phyloP scores from a whole-genome alignment of 345 rosid genomes.

The Citrus hindsii region DNA sequence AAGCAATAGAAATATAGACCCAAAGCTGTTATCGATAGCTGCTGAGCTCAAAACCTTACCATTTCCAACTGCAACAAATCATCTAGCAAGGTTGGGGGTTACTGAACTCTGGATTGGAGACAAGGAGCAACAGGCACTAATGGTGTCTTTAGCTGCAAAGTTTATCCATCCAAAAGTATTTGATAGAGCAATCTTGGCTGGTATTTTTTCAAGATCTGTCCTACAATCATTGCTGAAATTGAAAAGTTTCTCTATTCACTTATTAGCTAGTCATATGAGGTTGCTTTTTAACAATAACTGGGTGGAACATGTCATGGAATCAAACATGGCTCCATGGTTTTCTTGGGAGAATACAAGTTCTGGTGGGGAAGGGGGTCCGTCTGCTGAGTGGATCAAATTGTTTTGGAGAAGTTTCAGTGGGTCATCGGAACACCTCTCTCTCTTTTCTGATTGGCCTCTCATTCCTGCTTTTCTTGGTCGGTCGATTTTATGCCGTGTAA shows the following conservation, averaged over 20 bases:
- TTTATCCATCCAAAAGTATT: conserved; percentile 75
- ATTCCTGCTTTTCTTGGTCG: conserved; percentile 96
- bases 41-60: conserved; percentile 78
- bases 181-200: conserved; percentile 62
- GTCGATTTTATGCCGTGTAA: conserved; percentile 80
- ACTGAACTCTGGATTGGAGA: conserved; percentile 84
- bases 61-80: conserved; percentile 79
- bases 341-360: conserved; percentile 69
- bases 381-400: conserved; percentile 81
- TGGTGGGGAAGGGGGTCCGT: conserved; percentile 73
- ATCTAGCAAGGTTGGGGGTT: conserved; percentile 58
- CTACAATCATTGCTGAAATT: conserved; percentile 55
- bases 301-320: conserved; percentile 67
- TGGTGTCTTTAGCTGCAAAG: conserved; percentile 69
- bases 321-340: conserved; percentile 79
- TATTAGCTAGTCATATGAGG: conserved; percentile 73
- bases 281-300: conserved; percentile 70
- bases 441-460: conserved; percentile 87
- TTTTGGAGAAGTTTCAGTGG: conserved; percentile 80
- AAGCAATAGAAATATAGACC: conserved; percentile 39
- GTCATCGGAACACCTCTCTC: conserved; percentile 58
- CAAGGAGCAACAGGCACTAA: conserved; percentile 76
- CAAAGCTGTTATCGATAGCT: conserved; percentile 43
- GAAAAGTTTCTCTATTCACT: conserved; percentile 60
- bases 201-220: conserved; percentile 52